Percentiles rank a stretch among this genome's conserved stretches.
Evolutionary conservation across 257 asterid species (phyloP).

Genomic region (Solanum boliviense): DNA sequence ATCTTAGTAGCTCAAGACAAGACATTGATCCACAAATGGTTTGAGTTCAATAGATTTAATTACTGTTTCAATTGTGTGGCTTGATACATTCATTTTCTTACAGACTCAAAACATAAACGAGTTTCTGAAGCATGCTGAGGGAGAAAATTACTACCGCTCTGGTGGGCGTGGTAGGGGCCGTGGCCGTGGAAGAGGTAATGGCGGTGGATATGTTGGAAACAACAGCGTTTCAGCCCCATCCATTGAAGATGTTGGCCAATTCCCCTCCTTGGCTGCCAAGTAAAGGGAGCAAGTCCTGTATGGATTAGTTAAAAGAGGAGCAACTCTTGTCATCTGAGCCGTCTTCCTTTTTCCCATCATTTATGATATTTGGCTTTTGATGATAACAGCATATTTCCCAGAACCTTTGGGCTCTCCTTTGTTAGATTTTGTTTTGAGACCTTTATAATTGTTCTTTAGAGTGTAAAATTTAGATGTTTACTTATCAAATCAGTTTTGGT

Average conservation of each 20-base stretch:
- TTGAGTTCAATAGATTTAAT: not conserved
- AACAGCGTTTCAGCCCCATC: not conserved
- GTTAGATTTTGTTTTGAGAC: not conserved
- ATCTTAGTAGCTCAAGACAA: not conserved
- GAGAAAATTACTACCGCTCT: not conserved
- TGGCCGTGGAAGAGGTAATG: not conserved
- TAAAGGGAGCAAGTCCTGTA: not conserved
- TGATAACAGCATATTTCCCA: not conserved
- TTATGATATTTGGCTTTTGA: not conserved
- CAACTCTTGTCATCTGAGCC: not conserved
- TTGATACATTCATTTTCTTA: not conserved
- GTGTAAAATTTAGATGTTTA: not conserved
- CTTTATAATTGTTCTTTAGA: not conserved
- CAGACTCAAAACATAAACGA: slow-evolving; percentile 2
- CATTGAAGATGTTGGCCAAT: not conserved
- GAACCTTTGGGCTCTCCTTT: not conserved
- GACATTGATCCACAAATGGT: not conserved
- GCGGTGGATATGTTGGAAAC: not conserved
- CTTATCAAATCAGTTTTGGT: not conserved
- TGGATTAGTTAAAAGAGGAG: not conserved
- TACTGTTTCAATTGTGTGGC: not conserved
- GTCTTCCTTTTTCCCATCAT: not conserved
- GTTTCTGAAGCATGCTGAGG: slow-evolving; percentile 2
- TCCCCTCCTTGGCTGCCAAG: slow-evolving; percentile 8
- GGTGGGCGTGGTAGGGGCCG: slow-evolving; percentile 4